Base-by-base conservation (phyloP, 2,329 filamentous ascomycete genomes). In the Fusarium secorum region DNA sequence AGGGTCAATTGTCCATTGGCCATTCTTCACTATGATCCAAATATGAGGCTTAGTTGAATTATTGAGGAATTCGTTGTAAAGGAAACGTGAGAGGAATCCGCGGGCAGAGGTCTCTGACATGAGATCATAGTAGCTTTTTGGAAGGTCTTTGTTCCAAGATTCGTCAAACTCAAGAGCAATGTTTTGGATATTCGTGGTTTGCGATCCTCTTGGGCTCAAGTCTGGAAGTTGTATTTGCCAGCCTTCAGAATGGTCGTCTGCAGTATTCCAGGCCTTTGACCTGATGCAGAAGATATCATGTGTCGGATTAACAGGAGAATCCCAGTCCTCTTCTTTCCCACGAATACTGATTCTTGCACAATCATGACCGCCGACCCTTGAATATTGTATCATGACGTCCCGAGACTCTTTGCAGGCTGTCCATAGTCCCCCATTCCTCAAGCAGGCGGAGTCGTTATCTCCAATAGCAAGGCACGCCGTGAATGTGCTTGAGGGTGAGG, bases 161-260 rank as follows among this genome's bases (percentile, higher is more conserved):
- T 22, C 1, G 7, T 60, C 15, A 18, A 57, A 57, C 32, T 60
- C 49, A 26, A 60, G 2, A 2, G 36, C 57, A 14, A 56, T 28
- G 3, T 59, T 56, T 3, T 22, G 2, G 7, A 44, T 44, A 44
- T 14, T 1, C 24, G 7, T 20, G 4, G 11, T 3, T 2, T 15
- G 15, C 4, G 7, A 24, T 24, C 22, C 10, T 5, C 3, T 3
- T 5, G 39, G 10, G 39, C 7, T 24, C 7, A 24, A 6, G 24
- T 6, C 17, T 10, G 17, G 41, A 4, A 26, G 1, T 18, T 10
- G 1, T 7, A 44, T 44, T 44, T 44, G 17, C 41, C 41, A 44
- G 0, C 0, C 5, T 5, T 4, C 11, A 2, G 1, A 0, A 20
- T 10, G 41, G 41, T 26, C 3, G 1, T 26, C 24, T 0, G 5